Base-by-base conservation (phyloP, 2,329 filamentous ascomycete species). In the Scortechinia acanthostroma region DNA sequence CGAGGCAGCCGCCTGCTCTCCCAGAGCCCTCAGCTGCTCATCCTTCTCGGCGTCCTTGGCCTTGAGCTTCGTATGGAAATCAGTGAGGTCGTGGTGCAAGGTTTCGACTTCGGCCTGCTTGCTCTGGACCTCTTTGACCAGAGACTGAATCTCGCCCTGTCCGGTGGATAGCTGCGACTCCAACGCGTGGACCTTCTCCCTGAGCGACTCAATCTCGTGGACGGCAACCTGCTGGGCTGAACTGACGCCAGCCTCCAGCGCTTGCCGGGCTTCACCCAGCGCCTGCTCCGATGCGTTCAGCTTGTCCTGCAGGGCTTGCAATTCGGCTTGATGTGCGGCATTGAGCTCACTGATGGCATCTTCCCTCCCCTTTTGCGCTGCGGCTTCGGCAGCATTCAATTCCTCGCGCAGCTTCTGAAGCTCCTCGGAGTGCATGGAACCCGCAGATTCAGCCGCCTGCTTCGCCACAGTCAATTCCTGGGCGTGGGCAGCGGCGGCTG, bases 41-140 rank as follows among this genome's bases (percentile, higher is more conserved):
- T 62, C 58, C 42, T 64, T 54, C 40, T 63, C 54, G 16, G 54
- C 55, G 22, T 64, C 59, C 48, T 61, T 66, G n/a, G 55, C 52
- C 49, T 64, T 60, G 15, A 52, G 51, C 49, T 64, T 57, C n/a
- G 53, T 52, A 46, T 67, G 62, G 4, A 64, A 53, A 4, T 59
- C 52, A 43, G 58, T 51, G 37, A 69, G 50, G 16, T 55, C 63
- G 42, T 60, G 58, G 44, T 65, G 60, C 5, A 69, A 53, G 60
- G 35, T 17, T 19, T 40, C 35, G 6, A 17, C 35, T 19, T 40
- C 35, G 6, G 6, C 6, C 17, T 10, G 10, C 35, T 40, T 40
- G 17, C 35, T 40, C 35, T 40, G 35, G 10, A 19, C 35, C 6
- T 10, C 17, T 17, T 40, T 6, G 10, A 10, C n/a, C 25, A 30